Base-by-base conservation (phyloP, 257 asterid species). In the Galeopsis tetrahit region DNA sequence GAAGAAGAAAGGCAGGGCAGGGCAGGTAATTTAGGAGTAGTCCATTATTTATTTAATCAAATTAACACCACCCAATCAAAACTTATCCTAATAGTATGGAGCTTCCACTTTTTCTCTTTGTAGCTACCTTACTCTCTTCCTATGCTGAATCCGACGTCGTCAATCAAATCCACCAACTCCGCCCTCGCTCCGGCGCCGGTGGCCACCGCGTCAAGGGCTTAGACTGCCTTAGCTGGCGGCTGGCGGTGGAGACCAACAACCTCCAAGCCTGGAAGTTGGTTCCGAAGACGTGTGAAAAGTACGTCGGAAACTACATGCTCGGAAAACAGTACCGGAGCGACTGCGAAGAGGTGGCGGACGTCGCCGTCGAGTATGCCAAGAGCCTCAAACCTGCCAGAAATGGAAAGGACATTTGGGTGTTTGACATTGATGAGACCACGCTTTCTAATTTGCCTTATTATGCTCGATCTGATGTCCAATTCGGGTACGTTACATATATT, bases 211-310 rank as follows among this genome's bases (percentile, higher is more conserved):
- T 32, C 0, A 5, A 55, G 71, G 36, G 36, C 10, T 52, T 52
- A 8, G 58, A 88, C 70, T 90, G 97, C 84, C 82, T 78, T 10
- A 86, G 91, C 77, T 90, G 97, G 97, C 90, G 95, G 48, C 72
- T 90, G 7, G 91, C 86, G 1, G 96, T 88, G 40, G 96, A 90
- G 77, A 80, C 95, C 9, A 55, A 83, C 78, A 88, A 85, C 83
- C 32, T 83, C 35, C 79, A 57, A 0, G 63, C 74, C 66, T 88
- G 91, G 93, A 35, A 8, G 4, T 2, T 52, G 52, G 86, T 88
- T 10, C 96, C 95, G 0, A 57, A 17, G 21, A n/a, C 84, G 1
- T 90, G 97, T 32, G 90, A 74, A 62, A 14, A 44, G 9, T 90
- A 90, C 61, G 74, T 90, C 2, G 89, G 93, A 4, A 81, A 85